Conservation (phyloP, 208 protist genomes). For the Wallacemonas collosoma region DNA sequence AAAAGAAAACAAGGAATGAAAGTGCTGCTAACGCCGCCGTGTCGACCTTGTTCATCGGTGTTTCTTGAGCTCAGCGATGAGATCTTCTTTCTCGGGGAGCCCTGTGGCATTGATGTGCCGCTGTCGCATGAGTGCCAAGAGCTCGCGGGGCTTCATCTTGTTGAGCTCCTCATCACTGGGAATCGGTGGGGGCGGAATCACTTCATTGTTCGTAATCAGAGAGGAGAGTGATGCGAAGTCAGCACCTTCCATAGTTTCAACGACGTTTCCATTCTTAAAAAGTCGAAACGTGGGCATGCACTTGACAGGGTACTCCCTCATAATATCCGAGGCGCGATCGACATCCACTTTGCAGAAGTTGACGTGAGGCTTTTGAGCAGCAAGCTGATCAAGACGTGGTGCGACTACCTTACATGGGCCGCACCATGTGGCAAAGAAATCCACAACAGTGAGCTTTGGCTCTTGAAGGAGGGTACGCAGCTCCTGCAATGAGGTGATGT, state of each 20-base stretch:
- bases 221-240: constrained; percentile 46
- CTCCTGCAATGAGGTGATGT: constrained; percentile 41
- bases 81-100: constrained; percentile 57
- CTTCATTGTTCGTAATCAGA: constrained; percentile 49
- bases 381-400: constrained; percentile 54
- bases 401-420: constrained; percentile 63
- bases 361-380: constrained; percentile 51
- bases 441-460: constrained; percentile 65
- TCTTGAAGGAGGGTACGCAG: constrained; percentile 39
- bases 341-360: constrained; percentile 79
- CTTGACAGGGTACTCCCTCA: constrained; percentile 44
- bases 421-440: constrained; percentile 82
- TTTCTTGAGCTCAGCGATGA: constrained; percentile 57
- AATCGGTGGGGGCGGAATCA: constrained; percentile 47
- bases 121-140: constrained; percentile 53
- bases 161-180: constrained; percentile 54
- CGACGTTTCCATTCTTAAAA: constrained; percentile 56
- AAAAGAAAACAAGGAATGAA: no score
- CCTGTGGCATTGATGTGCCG: constrained; percentile 49
- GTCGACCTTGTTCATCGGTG: constrained; percentile 24
- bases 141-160: constrained; percentile 46
- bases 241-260: constrained; percentile 64
- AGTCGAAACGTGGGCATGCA: constrained; percentile 75
- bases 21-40: background rate
- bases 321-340: constrained; percentile 48